Percentiles rank a stretch among this genome's conserved stretches.
These are phyloP conservation scores for Coelastrella sp. DNA, from an alignment of 139 green algal species.

Conservation along the genomic window DNA sequence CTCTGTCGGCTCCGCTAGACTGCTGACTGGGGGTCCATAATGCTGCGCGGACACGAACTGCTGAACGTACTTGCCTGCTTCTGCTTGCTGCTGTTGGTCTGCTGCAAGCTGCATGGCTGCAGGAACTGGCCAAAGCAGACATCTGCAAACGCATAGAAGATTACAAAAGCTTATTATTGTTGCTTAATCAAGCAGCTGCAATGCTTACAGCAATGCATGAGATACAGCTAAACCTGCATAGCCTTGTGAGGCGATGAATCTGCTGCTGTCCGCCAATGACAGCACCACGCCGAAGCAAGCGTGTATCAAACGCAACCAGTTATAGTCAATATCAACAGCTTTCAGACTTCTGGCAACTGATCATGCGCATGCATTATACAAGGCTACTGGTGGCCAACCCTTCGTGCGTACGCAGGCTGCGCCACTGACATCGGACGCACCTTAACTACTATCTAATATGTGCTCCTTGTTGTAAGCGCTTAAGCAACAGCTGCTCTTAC, in stretches of 20 bases:
- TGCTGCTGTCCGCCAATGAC: too few species aligned
- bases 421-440: too few species aligned
- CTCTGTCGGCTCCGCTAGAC: constrained; percentile 36
- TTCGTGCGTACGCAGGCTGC: too few species aligned
- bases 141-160: constrained; percentile 28
- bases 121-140: constrained; percentile 16
- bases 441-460: too few species aligned
- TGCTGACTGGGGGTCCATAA: constrained; percentile 32
- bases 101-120: constrained; percentile 26
- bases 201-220: not conserved
- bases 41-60: constrained; percentile 11
- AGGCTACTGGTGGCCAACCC: too few species aligned
- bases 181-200: too few species aligned
- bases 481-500: not conserved
- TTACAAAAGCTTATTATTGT: not conserved
- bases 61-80: constrained; percentile 14
- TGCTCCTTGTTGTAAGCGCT: not conserved
- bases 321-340: too few species aligned
- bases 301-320: too few species aligned
- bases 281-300: too few species aligned
- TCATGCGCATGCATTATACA: too few species aligned
- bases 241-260: too few species aligned
- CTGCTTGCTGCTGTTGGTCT: constrained; percentile 27
- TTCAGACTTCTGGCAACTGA: too few species aligned
- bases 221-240: not conserved